Evolutionary conservation across 1,284 basidiomycete species (phyloP).

Genomic region (Ustilago nuda): DNA sequence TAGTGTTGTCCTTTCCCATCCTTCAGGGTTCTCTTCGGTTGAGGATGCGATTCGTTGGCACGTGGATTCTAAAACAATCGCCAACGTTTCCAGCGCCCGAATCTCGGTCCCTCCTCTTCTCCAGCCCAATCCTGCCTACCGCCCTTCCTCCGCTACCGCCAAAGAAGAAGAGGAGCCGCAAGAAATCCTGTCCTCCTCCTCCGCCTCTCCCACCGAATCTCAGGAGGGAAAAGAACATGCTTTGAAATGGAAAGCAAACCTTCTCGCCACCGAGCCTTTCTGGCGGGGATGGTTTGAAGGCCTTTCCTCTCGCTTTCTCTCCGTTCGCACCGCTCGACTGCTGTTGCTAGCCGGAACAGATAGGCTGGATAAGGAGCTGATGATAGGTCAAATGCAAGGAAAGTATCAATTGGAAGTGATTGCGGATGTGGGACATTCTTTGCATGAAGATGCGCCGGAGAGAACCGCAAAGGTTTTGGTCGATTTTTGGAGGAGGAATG

Average conservation of each 20-base stretch:
- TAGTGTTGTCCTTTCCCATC: constrained; percentile 83
- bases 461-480: constrained; percentile 82
- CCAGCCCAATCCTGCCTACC: constrained; percentile 34
- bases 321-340: constrained; percentile 81
- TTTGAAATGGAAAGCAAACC: constrained; percentile 82
- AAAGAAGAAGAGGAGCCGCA: constrained; percentile 23
- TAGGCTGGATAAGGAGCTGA: constrained; percentile 88
- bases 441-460: constrained; percentile 93
- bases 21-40: constrained; percentile 82
- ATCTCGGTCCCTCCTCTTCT: constrained; percentile 64
- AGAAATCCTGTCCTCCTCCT: constrained; percentile 16
- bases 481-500: constrained; percentile 91
- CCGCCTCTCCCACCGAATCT: background rate
- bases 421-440: constrained; percentile 86
- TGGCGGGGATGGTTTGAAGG: constrained; percentile 95
- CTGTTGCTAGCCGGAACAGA: constrained; percentile 93
- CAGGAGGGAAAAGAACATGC: constrained; percentile 9
- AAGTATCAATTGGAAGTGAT: constrained; percentile 95
- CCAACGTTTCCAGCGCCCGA: constrained; percentile 64
- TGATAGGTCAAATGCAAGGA: constrained; percentile 93
- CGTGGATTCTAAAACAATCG: constrained; percentile 72
- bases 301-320: constrained; percentile 82
- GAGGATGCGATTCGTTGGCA: constrained; percentile 95
- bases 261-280: constrained; percentile 85
- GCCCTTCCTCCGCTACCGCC: background rate